phyloP scores from a whole-genome alignment of 805 yeast genomes.

The Saturnispora dispora region DNA sequence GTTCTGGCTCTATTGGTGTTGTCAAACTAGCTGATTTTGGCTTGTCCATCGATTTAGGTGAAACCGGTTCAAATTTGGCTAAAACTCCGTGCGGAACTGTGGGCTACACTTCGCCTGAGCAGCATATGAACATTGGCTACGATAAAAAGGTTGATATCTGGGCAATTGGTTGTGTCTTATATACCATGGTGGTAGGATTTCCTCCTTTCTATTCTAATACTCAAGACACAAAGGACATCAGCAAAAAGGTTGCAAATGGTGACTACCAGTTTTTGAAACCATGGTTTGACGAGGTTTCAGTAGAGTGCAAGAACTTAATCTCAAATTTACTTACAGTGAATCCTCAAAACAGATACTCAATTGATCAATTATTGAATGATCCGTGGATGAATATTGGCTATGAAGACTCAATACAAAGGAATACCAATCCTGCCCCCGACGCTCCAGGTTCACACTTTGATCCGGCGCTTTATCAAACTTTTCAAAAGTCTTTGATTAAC shows the following conservation, averaged over 20 bases:
- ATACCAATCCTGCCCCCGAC: constrained; percentile 21
- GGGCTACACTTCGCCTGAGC: constrained; percentile 70
- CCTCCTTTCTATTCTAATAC: constrained; percentile 68
- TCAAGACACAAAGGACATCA: constrained; percentile 45
- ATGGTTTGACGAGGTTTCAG: constrained; percentile 82
- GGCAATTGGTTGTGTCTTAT: constrained; percentile 65
- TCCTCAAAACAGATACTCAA: constrained; percentile 57
- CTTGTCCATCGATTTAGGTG: constrained; percentile 45
- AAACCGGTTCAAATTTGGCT: constrained; percentile 30
- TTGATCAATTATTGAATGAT: constrained; percentile 57
- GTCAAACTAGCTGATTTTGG: constrained; percentile 68
- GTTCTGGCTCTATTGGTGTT: constrained; percentile 56
- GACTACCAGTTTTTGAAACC: constrained; percentile 68
- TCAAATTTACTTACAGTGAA: constrained; percentile 57
- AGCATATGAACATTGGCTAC: constrained; percentile 48
- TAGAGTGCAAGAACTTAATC: constrained; percentile 63
- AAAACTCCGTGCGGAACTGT: constrained; percentile 74
- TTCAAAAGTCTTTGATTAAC: constrained; percentile 21
- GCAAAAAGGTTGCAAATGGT: constrained; percentile 62
- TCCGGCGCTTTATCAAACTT: constrained; percentile 19
- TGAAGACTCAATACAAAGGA: constrained; percentile 13
- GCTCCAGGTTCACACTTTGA: constrained; percentile 26
- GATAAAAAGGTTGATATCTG: constrained; percentile 64
- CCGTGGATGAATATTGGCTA: constrained; percentile 50
- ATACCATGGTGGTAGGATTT: constrained; percentile 62